A percentile compares a stretch with the other conserved stretches of the same genome.
phyloP scores from a whole-genome alignment of 1,139 yeast genomes.

The Debaryomyces coudertii region DNA sequence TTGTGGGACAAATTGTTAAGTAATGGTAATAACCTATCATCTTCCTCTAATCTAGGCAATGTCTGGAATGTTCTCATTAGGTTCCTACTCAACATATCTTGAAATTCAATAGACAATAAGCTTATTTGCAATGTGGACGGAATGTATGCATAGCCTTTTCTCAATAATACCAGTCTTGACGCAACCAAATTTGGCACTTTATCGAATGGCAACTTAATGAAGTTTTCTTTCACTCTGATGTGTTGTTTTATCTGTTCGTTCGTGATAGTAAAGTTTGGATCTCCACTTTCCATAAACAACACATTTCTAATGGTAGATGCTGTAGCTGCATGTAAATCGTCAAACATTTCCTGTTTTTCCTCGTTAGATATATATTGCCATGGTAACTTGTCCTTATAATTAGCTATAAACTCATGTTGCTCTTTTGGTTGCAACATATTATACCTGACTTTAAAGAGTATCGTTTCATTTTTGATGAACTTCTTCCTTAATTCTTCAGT shows the following conservation, averaged over 20 bases:
- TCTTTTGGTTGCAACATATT: conserved; percentile 67
- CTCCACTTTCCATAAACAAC: conserved; percentile 31
- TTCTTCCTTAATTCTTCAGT: conserved; percentile 82
- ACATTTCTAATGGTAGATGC: conserved; percentile 37
- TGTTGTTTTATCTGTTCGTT: conserved; percentile 47
- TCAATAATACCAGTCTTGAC: conserved; percentile 65
- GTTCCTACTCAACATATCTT: conserved; percentile 52
- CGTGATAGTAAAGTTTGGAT: conserved; percentile 33
- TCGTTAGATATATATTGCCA: conserved; percentile 71
- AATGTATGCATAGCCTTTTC: conserved; percentile 76
- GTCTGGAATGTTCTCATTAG: conserved; percentile 73
- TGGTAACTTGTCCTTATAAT: conserved; percentile 55
- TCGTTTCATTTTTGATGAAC: conserved; percentile 75
- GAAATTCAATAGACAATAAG: conserved; percentile 68
- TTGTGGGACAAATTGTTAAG: conserved; percentile 78
- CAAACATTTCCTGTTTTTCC: conserved; percentile 58
- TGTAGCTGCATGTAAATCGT: conserved; percentile 58
- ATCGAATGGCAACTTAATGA: conserved; percentile 86
- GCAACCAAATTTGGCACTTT: conserved; percentile 77
- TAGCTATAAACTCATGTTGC: conserved; percentile 66
- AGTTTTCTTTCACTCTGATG: conserved; percentile 56
- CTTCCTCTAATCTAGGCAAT: conserved; percentile 87
- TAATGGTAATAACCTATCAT: conserved; percentile 84
- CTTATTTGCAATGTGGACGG: conserved; percentile 81
- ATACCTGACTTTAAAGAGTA: conserved; percentile 74